These are phyloP conservation scores for Neolentinus lepideus DNA, from an alignment of 1,284 basidiomycete genomes.

Conservation along the genomic window DNA sequence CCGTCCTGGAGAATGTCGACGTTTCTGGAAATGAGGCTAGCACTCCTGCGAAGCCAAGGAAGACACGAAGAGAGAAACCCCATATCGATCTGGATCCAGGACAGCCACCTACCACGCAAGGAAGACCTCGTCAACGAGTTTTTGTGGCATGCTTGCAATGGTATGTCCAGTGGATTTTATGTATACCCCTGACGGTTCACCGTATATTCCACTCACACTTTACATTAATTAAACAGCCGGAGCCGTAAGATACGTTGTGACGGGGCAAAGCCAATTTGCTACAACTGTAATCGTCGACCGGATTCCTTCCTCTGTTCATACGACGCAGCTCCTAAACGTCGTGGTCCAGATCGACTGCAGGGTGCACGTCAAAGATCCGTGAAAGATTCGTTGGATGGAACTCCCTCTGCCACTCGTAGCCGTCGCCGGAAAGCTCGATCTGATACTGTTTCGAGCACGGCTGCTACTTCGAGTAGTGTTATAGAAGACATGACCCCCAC, in stretches of 20 bases:
- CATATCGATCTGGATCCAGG: slow-evolving; percentile 58
- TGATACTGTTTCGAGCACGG: neutral
- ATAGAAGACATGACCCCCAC: neutral
- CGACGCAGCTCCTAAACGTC: slow-evolving; percentile 62
- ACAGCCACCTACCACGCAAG: slow-evolving; percentile 71
- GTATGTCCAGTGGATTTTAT: slow-evolving; percentile 27
- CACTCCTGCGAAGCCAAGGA: slow-evolving; percentile 16
- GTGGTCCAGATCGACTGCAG: slow-evolving; percentile 69
- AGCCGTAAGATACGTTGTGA: slow-evolving; percentile 75
- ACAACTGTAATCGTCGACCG: slow-evolving; percentile 44
- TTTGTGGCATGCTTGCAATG: slow-evolving; percentile 74
- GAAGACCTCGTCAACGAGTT: slow-evolving; percentile 63
- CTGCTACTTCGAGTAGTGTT: neutral
- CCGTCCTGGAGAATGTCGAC: neutral
- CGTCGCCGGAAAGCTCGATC: slow-evolving; percentile 7
- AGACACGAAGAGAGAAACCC: slow-evolving; percentile 49
- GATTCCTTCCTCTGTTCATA: slow-evolving; percentile 43
- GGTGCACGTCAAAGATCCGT: slow-evolving; percentile 59
- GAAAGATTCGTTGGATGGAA: slow-evolving; percentile 9
- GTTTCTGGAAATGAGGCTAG: neutral
- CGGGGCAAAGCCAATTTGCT: slow-evolving; percentile 66
- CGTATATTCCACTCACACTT: neutral
- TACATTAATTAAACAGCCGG: slow-evolving; percentile 36
- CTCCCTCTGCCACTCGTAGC: slow-evolving; percentile 16
- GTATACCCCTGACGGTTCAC: neutral